Evolutionary conservation across 2,329 filamentous ascomycete genomes (phyloP), one percentile per base, ranked within the genome.

Genomic region (Fusarium nygamai): DNA sequence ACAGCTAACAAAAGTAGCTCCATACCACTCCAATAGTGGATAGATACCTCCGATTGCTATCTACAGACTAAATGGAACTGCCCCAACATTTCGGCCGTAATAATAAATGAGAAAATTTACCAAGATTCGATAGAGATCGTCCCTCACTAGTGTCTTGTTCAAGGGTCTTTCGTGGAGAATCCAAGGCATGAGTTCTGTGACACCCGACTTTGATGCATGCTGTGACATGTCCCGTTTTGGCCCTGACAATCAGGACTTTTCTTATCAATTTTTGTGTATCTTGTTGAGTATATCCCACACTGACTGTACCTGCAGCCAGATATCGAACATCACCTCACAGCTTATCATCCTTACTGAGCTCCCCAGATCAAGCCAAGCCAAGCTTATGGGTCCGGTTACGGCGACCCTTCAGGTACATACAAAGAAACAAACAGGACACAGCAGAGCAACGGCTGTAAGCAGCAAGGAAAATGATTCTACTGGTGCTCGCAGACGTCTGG

Each of bases 31-130:
- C 58, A 57, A 61, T 64, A 59, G 61, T 73, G 71, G 64, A 48
- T 51, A 44, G 67, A 72, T 75, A 69, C 69, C 36, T 67, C 51
- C 38, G 61, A 41, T 44, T 54, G 60, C 46, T 69, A 44, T 58
- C 58, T 68, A 44, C 24, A 34, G 24, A 27, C 43, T 60, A 31
- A 24, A 41, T 41, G 27, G 50, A 36, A 36, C 38, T 57, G 70
- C 76, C 76, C 76, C 76, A 78, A 78, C 76, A 76, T 72, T 77
- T 78, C 68, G 67, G 47, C 34, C 48, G 51, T 56, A 48, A 29
- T 8, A n/a, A n/a, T 36, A 38, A 44, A 43, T 73, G 72, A 73
- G 60, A 69, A 54, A 74, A 65, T 74, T 75, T 53, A 64, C 60
- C 67, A 74, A 73, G 57, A 69, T 75, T 54, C 56, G 47, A 67